Conservation (phyloP, 768 basidiomycete genomes). For the Collybia sordida region DNA sequence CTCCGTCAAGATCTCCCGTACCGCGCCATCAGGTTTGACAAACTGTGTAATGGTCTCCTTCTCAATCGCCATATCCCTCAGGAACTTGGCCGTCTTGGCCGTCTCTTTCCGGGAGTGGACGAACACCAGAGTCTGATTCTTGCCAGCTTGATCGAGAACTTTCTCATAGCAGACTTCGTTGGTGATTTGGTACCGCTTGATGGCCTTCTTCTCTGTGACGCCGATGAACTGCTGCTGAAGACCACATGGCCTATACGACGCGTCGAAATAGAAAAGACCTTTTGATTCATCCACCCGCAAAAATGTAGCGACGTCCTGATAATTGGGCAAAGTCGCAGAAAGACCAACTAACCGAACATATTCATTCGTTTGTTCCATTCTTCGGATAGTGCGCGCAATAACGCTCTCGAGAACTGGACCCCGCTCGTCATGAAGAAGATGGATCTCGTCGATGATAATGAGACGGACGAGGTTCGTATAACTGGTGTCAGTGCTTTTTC, state of each 20-base stretch:
- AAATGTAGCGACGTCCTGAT: conserved; percentile 96
- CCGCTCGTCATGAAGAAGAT: conserved; percentile 95
- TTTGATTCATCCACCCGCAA: conserved; percentile 90
- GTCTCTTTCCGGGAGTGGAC: conserved; percentile 99
- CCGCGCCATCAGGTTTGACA: conserved; percentile 90
- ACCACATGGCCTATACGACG: conserved; percentile 89
- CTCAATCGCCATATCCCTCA: conserved; percentile 94
- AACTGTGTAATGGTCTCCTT: conserved; percentile 97
- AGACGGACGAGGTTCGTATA: conserved; percentile 97
- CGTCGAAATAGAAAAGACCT: conserved; percentile 97
- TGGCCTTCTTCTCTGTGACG: conserved; percentile 98
- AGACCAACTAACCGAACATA: conserved; percentile 94
- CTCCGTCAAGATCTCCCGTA: conserved; percentile 83
- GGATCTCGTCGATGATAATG: conserved; percentile 98
- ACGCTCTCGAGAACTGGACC: conserved; percentile 95
- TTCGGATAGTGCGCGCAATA: conserved; percentile 83
- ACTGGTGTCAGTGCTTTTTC: conserved; percentile 94
- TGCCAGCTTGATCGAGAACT: conserved; percentile 84
- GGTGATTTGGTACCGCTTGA: conserved; percentile 96
- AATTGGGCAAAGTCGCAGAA: conserved; percentile 98
- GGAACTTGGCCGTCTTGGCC: conserved; percentile 92
- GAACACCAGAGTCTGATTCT: conserved; percentile 93
- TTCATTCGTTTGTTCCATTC: conserved; percentile 93
- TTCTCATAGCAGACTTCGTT: conserved; percentile 99
- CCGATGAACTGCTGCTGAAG: conserved; percentile 97